phyloP scores from a whole-genome alignment of 371 early-diverging fungal genomes.

The Vairimorpha ceranae region DNA sequence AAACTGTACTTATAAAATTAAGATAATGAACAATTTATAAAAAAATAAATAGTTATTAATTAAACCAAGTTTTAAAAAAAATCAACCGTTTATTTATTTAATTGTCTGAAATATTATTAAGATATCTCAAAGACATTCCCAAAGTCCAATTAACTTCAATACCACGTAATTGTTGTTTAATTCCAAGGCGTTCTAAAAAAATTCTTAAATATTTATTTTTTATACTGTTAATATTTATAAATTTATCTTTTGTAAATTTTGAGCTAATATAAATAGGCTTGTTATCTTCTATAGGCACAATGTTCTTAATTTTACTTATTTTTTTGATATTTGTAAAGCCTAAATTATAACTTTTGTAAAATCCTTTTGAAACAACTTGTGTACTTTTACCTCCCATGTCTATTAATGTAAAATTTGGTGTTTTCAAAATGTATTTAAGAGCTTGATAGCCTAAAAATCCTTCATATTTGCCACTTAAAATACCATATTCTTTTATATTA shows the following conservation, averaged over 20 bases:
- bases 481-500: slow-evolving; percentile 47
- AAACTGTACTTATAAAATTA: too few species aligned
- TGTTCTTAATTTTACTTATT: background rate
- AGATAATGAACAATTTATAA: too few species aligned
- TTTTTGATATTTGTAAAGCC: background rate
- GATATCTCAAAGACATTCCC: background rate
- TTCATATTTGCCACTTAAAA: slow-evolving; percentile 57
- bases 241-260: background rate
- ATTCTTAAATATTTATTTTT: background rate
- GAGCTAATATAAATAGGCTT: background rate
- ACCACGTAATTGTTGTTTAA: background rate
- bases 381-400: slow-evolving; percentile 61
- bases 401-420: slow-evolving; percentile 32
- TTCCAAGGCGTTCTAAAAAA: background rate
- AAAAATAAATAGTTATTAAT: too few species aligned
- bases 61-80: too few species aligned
- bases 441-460: slow-evolving; percentile 20
- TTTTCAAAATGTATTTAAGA: slow-evolving; percentile 15
- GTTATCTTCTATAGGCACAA: background rate
- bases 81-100: too few species aligned
- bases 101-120: too few species aligned
- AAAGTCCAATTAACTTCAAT: background rate
- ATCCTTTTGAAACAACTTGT: slow-evolving; percentile 36
- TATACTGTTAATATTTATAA: background rate
- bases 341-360: background rate